Percentiles rank a stretch among this genome's conserved stretches.
Conservation (phyloP, 345 rosid genomes). For the Bretschneidera sinensis region DNA sequence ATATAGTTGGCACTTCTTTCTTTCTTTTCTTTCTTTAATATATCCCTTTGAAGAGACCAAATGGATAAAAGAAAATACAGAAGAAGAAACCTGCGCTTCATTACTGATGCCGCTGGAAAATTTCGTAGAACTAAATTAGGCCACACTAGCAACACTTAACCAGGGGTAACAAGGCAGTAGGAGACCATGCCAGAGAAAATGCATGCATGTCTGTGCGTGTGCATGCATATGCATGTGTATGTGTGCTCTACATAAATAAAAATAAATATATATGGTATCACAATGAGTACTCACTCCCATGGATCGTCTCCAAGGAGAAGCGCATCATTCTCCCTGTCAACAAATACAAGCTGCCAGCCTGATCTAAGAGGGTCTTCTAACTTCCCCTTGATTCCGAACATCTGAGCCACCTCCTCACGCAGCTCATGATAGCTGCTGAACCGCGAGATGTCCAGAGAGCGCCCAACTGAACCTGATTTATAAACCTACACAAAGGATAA, state of each 20-base stretch:
- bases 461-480: constrained; percentile 74
- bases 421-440: constrained; percentile 86
- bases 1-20: too few relatives aligned
- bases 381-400: constrained; percentile 79
- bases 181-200: too few relatives aligned
- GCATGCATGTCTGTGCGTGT: background rate
- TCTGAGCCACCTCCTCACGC: constrained; percentile 74
- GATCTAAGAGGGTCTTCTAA: constrained; percentile 82
- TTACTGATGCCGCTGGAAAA: too few relatives aligned
- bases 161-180: too few relatives aligned
- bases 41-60: too few relatives aligned
- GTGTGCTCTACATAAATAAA: background rate
- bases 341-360: constrained; percentile 98
- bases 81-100: too few relatives aligned
- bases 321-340: constrained; percentile 83
- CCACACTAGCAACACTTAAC: too few relatives aligned
- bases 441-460: constrained; percentile 79
- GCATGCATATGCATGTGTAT: too few relatives aligned
- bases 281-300: constrained; percentile 59
- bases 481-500: constrained; percentile 42
- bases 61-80: too few relatives aligned
- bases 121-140: too few relatives aligned
- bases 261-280: too few relatives aligned
- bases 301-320: constrained; percentile 96
- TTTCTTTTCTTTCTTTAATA: too few relatives aligned